These are phyloP conservation scores for Geranomyces variabilis DNA, from an alignment of 192 early-diverging fungal genomes.

Conservation along the genomic window DNA sequence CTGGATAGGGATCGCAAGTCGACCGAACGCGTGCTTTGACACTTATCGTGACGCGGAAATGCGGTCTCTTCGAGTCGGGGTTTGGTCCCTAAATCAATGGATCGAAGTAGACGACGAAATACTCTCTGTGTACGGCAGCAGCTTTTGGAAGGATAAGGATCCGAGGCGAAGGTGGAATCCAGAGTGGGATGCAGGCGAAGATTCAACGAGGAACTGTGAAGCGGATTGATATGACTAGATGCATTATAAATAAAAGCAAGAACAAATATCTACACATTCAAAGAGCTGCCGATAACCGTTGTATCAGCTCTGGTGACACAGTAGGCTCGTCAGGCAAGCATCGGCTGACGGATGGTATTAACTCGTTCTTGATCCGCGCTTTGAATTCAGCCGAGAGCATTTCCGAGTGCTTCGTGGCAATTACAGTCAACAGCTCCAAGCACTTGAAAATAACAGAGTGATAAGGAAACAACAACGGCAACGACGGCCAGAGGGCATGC, in stretches of 20 bases:
- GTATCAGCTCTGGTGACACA: too few species aligned
- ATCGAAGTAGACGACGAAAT: slow-evolving; percentile 47
- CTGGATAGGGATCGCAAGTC: slow-evolving; percentile 37
- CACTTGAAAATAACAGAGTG: slow-evolving; percentile 5
- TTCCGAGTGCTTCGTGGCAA: neutral
- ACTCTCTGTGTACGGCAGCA: slow-evolving; percentile 21
- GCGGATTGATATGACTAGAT: too few species aligned
- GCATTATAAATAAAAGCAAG: too few species aligned
- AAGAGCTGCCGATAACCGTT: too few species aligned
- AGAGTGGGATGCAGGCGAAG: slow-evolving; percentile 15
- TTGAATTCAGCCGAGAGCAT: slow-evolving; percentile 1
- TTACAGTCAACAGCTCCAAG: slow-evolving; percentile 1
- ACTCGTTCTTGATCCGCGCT: slow-evolving; percentile 11
- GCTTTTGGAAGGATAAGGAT: slow-evolving; percentile 1
- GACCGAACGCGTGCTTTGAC: slow-evolving; percentile 52
- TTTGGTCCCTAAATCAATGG: slow-evolving; percentile 21
- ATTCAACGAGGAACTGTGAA: too few species aligned
- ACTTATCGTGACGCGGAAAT: slow-evolving; percentile 15
- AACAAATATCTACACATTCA: too few species aligned
- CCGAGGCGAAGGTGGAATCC: neutral
- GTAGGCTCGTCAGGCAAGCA: too few species aligned
- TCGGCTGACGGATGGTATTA: neutral
- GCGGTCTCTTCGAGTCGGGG: slow-evolving; percentile 42
- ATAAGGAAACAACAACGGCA: neutral
- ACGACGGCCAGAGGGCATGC: neutral